Base-by-base conservation (phyloP, 2,329 filamentous ascomycete species). In the Exophiala spinifera region DNA sequence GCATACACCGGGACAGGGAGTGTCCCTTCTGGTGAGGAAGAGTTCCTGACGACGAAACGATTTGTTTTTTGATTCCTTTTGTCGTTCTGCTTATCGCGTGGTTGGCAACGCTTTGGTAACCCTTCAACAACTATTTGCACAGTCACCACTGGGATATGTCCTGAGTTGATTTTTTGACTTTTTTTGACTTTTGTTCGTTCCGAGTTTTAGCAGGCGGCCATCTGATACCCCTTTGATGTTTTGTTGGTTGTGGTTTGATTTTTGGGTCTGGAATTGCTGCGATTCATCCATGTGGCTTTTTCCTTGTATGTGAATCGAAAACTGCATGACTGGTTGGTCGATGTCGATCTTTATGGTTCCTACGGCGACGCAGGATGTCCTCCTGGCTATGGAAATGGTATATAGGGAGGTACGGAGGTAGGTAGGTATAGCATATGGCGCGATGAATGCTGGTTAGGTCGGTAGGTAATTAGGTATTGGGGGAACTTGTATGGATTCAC, bases 201-300 rank as follows among this genome's bases (percentile, higher is more conserved):
- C n/a, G 44, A 33, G 48, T 61, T 61, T 45, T 53, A 55, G 55
- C 50, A 54, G 59, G 59, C 59, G 59, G 59, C 53, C 44, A 59
- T 58, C 56, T 61, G 59, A 59, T 59, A 60, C 57, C 57, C 57
- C 39, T 39, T 57, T 50, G 51, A 53, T 57, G 54, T 39, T 60
- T 44, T 28, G 10, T 44, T 23, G 2, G 8, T 31, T 10, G 2
- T 14, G 1, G 3, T 5, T 44, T 14, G 1, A 2, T 5, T 44
- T 13, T 23, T 44, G 19, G 42, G 15, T 4, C 15, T 44, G 42
- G 19, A 15, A 44, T 4, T 23, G 34, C 13, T 37, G 17, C 17
- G 4, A 17, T 37, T 37, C 34, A 37, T 15, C 34, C 15, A 15
- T 37, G 17, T 37, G 8, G 34, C 34, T 37, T 37, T 15, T 31